These are phyloP conservation scores for Penicillium cosmopolitanum DNA, from an alignment of 495 filamentous ascomycete species.

Conservation along the genomic window DNA sequence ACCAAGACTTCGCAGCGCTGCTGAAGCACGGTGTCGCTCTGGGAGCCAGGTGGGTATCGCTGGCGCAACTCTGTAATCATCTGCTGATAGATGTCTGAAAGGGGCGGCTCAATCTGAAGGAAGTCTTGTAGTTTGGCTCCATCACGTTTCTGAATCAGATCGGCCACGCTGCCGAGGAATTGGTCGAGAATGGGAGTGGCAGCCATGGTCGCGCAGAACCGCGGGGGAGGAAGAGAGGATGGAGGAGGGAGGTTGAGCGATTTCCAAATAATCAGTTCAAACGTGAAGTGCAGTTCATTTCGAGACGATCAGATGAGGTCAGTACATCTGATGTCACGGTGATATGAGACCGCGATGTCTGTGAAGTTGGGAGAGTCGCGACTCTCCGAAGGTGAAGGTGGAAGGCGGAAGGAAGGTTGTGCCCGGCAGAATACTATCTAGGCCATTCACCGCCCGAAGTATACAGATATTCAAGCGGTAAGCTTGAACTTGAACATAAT, in stretches of 20 bases:
- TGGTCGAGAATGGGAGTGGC: slow-evolving; percentile 53
- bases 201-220: neutral
- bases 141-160: slow-evolving; percentile 57
- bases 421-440: too few relatives aligned
- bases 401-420: too few relatives aligned
- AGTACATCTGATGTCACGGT: too few relatives aligned
- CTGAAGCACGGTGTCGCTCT: slow-evolving; percentile 57
- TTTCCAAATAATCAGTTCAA: neutral
- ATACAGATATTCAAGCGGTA: neutral
- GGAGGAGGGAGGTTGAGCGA: neutral
- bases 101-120: slow-evolving; percentile 66
- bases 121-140: slow-evolving; percentile 58
- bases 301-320: too few relatives aligned
- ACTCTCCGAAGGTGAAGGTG: too few relatives aligned
- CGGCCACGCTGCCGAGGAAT: slow-evolving; percentile 58
- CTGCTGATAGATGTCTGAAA: slow-evolving; percentile 65
- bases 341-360: too few relatives aligned
- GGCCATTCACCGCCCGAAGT: slow-evolving; percentile 7
- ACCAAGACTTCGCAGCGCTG: slow-evolving; percentile 59
- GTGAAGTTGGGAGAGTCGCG: neutral
- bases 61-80: slow-evolving; percentile 68
- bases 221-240: neutral
- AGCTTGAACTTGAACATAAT: neutral
- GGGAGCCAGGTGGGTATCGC: slow-evolving; percentile 53
- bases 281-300: neutral